Evolutionary conservation across 495 filamentous ascomycete species (phyloP).

Genomic region (Penicillium cataractarum): DNA sequence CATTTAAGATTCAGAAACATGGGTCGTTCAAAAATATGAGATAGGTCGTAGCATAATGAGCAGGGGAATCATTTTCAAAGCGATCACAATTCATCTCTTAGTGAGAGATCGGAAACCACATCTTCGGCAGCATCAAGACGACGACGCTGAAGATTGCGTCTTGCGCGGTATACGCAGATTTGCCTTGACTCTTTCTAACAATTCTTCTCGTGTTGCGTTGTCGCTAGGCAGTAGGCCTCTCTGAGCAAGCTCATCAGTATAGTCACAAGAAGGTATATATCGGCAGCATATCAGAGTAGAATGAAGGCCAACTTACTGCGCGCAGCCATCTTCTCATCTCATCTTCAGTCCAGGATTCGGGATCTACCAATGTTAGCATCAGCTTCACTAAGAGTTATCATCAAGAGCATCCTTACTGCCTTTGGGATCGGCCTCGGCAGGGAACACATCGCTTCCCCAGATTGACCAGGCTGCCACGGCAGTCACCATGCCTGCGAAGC

Average conservation of each 20-base stretch:
- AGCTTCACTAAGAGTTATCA: neutral
- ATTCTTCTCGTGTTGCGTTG: slow-evolving; percentile 69
- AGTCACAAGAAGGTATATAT: neutral
- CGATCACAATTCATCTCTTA: neutral
- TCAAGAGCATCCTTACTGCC: slow-evolving; percentile 55
- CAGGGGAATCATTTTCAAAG: neutral
- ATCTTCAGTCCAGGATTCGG: slow-evolving; percentile 70
- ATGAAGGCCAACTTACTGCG: slow-evolving; percentile 56
- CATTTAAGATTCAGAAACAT: neutral
- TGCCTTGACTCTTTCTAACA: slow-evolving; percentile 78
- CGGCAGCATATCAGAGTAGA: neutral
- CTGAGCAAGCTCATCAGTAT: slow-evolving; percentile 44
- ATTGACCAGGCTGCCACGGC: slow-evolving; percentile 84
- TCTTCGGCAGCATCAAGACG: slow-evolving; percentile 10
- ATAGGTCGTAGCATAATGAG: neutral
- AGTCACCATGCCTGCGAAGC: slow-evolving; percentile 80
- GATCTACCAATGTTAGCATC: slow-evolving; percentile 44
- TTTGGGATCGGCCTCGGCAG: slow-evolving; percentile 68
- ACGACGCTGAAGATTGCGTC: slow-evolving; percentile 14
- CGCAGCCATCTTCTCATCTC: slow-evolving; percentile 77
- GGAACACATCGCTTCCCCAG: slow-evolving; percentile 81
- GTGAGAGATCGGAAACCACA: neutral
- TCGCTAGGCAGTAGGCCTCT: slow-evolving; percentile 70
- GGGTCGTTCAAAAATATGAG: neutral
- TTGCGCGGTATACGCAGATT: slow-evolving; percentile 64